Evolutionary conservation across 805 yeast genomes (phyloP).

Genomic region (Sungouiozyma ichnusensis): DNA sequence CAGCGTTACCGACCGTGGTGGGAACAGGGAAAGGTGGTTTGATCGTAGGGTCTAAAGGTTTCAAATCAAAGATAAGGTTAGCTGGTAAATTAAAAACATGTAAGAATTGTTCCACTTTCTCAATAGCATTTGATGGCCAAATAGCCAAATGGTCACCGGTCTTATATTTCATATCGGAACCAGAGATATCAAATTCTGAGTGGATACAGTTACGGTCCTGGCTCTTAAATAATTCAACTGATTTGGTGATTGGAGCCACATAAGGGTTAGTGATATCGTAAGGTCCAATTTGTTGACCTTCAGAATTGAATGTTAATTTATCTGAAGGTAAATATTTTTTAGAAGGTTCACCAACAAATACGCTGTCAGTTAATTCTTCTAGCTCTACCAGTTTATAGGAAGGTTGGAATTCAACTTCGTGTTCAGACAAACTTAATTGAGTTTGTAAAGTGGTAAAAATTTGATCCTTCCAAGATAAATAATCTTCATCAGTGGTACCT

Average conservation of each 20-base stretch:
- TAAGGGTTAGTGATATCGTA: conserved; percentile 76
- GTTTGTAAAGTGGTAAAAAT: conserved; percentile 57
- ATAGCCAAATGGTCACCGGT: conserved; percentile 96
- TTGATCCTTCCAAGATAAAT: conserved; percentile 81
- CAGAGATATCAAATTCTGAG: conserved; percentile 74
- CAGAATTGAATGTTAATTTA: conserved; percentile 28
- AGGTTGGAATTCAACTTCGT: conserved; percentile 65
- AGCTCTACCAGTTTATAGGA: conserved; percentile 36
- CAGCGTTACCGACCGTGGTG: conserved; percentile 77
- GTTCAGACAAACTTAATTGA: conserved; percentile 62
- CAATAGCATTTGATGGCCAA: conserved; percentile 85
- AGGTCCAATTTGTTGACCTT: conserved; percentile 47
- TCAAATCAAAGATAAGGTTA: conserved; percentile 50
- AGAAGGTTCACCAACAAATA: conserved; percentile 78
- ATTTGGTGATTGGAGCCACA: conserved; percentile 50
- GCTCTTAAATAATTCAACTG: conserved; percentile 64
- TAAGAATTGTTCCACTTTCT: conserved; percentile 58
- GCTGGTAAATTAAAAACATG: conserved; percentile 48
- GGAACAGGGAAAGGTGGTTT: conserved; percentile 62
- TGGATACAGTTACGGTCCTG: conserved; percentile 74
- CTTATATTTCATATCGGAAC: conserved; percentile 65
- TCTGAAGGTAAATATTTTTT: conserved; percentile 37
- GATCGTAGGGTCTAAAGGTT: conserved; percentile 60
- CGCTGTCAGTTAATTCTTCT: conserved; percentile 32
- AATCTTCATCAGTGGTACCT: conserved; percentile 93